Evolutionary conservation across 441 rosid genomes (phyloP).

Genomic region (Lepidium campestre): DNA sequence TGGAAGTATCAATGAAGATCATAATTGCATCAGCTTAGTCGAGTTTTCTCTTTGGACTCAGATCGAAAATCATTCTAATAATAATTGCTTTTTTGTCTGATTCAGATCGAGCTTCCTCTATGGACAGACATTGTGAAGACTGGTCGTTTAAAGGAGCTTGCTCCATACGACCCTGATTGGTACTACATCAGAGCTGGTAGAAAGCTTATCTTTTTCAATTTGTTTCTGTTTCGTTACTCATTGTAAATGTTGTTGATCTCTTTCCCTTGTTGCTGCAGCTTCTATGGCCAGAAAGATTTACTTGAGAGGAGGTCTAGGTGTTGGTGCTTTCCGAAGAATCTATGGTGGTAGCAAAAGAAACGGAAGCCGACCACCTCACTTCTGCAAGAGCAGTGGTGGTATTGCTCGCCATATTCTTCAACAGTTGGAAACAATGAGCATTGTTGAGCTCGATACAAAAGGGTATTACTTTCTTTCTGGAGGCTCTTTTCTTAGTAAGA

Average conservation of each 20-base stretch:
- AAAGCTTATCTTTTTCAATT: not conserved
- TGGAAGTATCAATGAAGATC: too few species aligned
- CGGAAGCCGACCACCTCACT: constrained; percentile 83
- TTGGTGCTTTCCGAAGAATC: constrained; percentile 78
- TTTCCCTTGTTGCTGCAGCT: constrained; percentile 33
- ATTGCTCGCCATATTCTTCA: constrained; percentile 79
- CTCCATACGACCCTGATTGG: constrained; percentile 91
- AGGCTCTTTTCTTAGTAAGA: not conserved
- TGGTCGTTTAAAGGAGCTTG: constrained; percentile 77
- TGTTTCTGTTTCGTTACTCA: not conserved
- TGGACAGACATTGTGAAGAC: constrained; percentile 95
- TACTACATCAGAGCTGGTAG: constrained; percentile 77
- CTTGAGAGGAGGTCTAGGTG: constrained; percentile 89
- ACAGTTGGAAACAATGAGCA: constrained; percentile 62
- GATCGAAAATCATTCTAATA: not conserved
- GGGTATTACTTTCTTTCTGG: constrained; percentile 34
- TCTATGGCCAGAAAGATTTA: constrained; percentile 89
- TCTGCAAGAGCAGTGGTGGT: constrained; percentile 82
- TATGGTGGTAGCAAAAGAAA: constrained; percentile 93
- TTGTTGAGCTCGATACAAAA: constrained; percentile 58
- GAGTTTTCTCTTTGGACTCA: not conserved
- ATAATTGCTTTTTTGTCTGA: not conserved
- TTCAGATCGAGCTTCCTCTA: constrained; percentile 66
- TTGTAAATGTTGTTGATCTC: not conserved
- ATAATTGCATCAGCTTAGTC: too few species aligned